Base-by-base conservation (phyloP, 2,329 filamentous ascomycete genomes). In the Chaetomiaceae sp. region DNA sequence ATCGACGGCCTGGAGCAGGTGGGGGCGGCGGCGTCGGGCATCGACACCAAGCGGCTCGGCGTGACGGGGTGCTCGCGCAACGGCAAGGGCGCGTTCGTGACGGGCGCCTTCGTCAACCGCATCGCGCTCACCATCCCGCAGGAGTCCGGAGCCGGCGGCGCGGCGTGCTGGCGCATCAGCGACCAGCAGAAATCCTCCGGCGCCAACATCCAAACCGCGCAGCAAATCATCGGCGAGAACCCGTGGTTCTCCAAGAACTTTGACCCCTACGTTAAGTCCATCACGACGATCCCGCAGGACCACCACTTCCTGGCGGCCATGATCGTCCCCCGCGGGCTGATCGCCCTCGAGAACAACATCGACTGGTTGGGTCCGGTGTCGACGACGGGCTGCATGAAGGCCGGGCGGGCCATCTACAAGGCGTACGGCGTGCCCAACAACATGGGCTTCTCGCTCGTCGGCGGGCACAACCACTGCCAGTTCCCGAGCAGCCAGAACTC, bases 31-130 rank as follows among this genome's bases (percentile, higher is more conserved):
- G 22, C 52, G 15, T 74, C 72, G 20, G 71, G 71, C 36, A 82
- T 85, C 64, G 74, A 81, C 65, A 61, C 72, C 22, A 71, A 64
- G 34, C 71, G 70, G 3, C 66, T 81, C 19, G 82, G 79, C 44
- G 80, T 84, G 2, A 84, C 81, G 14, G 82, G 82, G 5, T 85
- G 82, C 72, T 84, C 80, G 49, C 77, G 82, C 37, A 83, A 84
- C 67, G 82, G 81, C 52, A 85, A 85, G 69, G 82, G 82, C 12
- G 81, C 82, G 27, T 76, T 85, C 57, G 71, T 84, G n/a, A 78
- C 76, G 4, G 81, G 80, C 15, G 81, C 82, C 2, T 71, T 84
- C 20, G 79, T 81, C 55, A 64, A 72, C 50, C 80, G 82, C 38
- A 81, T 85, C 55, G 80, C 78, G 17, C 73, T 85, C 31, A 82